Conservation (phyloP, 495 filamentous ascomycete species). For the Pyronema omphalodes region DNA sequence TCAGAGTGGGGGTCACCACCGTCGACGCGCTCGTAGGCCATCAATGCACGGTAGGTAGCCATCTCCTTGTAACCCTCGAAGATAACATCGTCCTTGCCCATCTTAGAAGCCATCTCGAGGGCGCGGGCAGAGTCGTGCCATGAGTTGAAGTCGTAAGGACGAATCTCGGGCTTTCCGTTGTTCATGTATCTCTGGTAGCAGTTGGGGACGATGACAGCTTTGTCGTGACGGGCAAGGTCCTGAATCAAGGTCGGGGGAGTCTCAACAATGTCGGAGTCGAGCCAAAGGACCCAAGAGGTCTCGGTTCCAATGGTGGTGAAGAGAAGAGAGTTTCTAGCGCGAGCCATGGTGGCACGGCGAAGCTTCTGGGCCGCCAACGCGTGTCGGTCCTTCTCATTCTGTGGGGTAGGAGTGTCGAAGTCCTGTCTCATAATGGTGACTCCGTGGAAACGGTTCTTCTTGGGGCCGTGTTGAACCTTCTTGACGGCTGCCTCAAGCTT, state of each 20-base stretch:
- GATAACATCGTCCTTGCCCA: conserved; percentile 78
- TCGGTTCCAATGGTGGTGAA: conserved; percentile 94
- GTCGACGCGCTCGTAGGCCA: conserved; percentile 51
- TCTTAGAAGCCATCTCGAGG: conserved; percentile 49
- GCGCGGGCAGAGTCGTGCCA: conserved; percentile 80
- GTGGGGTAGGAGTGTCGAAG: conserved; percentile 65
- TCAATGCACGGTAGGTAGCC: conserved; percentile 73
- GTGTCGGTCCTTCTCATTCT: conserved; percentile 76
- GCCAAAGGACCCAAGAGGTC: conserved; percentile 91
- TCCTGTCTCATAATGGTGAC: conserved; percentile 91
- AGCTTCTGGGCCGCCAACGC: conserved; percentile 74
- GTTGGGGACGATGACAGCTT: conserved; percentile 79
- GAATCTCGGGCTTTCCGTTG: conserved; percentile 42
- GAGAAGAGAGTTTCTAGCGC: conserved; percentile 78
- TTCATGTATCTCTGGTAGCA: conserved; percentile 85
- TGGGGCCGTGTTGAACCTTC: conserved; percentile 61
- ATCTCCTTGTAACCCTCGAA: conserved; percentile 86
- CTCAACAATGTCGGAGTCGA: conserved; percentile 85
- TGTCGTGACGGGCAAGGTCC: conserved; percentile 72
- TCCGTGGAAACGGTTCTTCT: conserved; percentile 68
- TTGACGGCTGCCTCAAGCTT: conserved; percentile 69
- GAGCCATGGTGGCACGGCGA: conserved; percentile 75
- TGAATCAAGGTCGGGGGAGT: conserved; percentile 74
- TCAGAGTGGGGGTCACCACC: conserved; percentile 39
- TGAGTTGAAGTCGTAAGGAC: conserved; percentile 92